Evolutionary conservation across 129 eudicot species (phyloP).

Genomic region (Artemisia argyi): DNA sequence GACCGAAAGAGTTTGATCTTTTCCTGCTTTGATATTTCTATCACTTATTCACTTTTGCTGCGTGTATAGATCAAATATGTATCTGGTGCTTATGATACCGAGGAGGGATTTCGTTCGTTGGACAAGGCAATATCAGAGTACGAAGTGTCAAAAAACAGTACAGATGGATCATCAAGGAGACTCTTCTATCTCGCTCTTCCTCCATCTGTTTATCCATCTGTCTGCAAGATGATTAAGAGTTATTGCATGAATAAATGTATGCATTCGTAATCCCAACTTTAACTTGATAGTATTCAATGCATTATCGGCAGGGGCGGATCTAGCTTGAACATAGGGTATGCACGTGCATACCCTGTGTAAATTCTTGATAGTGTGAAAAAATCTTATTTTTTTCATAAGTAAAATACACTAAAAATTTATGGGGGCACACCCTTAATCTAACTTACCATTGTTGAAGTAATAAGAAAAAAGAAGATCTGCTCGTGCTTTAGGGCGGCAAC

Average conservation of each 20-base stretch:
- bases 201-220: conserved; percentile 98
- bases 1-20: neutral
- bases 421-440: no score
- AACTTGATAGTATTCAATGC: neutral
- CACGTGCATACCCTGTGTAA: no score
- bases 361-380: no score
- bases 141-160: conserved; percentile 55
- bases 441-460: no score
- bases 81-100: conserved; percentile 75
- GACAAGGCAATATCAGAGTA: conserved; percentile 75
- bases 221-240: conserved; percentile 85
- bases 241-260: conserved; percentile 83
- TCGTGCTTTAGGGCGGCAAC: no score
- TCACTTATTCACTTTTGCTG: conserved; percentile 6
- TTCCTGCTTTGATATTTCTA: neutral
- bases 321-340: no score
- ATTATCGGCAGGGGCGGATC: neutral
- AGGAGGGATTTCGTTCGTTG: conserved; percentile 72
- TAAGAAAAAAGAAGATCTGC: no score
- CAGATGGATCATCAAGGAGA: conserved; percentile 77
- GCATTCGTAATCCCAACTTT: conserved; percentile 14
- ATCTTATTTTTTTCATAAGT: no score
- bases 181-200: conserved; percentile 99
- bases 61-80: conserved; percentile 73
- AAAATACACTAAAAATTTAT: no score